These are phyloP conservation scores for Hemisphaericaspora lyxosophila DNA, from an alignment of 1,139 yeast species.

Conservation along the genomic window DNA sequence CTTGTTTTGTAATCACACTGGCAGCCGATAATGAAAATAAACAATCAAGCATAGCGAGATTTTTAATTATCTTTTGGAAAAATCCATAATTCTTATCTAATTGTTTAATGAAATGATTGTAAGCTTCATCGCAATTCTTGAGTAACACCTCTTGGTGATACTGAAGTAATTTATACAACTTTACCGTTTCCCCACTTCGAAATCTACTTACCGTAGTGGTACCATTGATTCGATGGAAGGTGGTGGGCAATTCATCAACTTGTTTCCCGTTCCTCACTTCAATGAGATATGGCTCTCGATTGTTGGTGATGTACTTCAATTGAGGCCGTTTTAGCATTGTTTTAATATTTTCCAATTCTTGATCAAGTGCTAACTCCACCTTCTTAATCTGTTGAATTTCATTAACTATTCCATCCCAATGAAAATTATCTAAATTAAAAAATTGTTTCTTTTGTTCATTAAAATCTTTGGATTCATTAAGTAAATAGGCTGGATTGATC, in stretches of 20 bases:
- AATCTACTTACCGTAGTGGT: constrained; percentile 73
- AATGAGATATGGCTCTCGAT: constrained; percentile 66
- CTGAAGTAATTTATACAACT: constrained; percentile 54
- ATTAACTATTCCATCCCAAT: constrained; percentile 40
- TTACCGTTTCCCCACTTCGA: constrained; percentile 58
- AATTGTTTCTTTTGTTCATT: constrained; percentile 52
- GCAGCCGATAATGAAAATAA: constrained; percentile 69
- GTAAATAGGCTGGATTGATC: constrained; percentile 59
- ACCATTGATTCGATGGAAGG: constrained; percentile 75
- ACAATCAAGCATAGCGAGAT: constrained; percentile 70
- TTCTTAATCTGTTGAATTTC: constrained; percentile 43
- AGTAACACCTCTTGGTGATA: constrained; percentile 63
- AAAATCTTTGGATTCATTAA: constrained; percentile 43
- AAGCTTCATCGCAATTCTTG: constrained; percentile 57
- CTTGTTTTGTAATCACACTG: constrained; percentile 48
- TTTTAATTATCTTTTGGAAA: constrained; percentile 50
- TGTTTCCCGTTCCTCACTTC: constrained; percentile 66
- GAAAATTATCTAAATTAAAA: constrained; percentile 46
- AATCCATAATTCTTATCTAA: constrained; percentile 49
- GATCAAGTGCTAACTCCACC: constrained; percentile 45
- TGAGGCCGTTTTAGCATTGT: constrained; percentile 55
- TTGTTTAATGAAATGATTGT: constrained; percentile 47
- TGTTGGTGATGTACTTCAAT: constrained; percentile 54
- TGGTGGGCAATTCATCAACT: constrained; percentile 57
- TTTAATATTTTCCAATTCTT: constrained; percentile 51